Evolutionary conservation across 2,329 filamentous ascomycete genomes (phyloP), one percentile per base, ranked within the genome.

Genomic region (Arachnopeziza araneosa): DNA sequence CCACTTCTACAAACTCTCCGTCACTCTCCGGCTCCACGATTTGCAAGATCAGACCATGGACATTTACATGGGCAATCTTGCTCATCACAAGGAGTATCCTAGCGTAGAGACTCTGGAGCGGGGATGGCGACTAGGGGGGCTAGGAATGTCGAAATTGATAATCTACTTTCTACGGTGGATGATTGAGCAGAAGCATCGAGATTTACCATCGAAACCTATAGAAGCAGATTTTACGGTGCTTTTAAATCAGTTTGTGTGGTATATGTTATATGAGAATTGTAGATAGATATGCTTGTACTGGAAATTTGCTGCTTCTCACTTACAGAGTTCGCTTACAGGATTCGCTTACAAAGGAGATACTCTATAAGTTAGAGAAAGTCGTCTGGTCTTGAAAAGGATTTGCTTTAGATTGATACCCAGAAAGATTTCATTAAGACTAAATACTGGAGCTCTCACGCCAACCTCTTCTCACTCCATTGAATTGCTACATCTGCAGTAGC

Each of bases 401-500:
- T 44, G 17, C 12, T 8, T 44, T 44, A 44, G 36, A 44, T 44
- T 3, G 17, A 17, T 44, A 30, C 26, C 26, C 26, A 9, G 26
- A 30, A 5, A 44, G 4, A 44, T 44, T 6, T 44, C 6, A 44
- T 44, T 44, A 44, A 6, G 36, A 44, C 5, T 14, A 44, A 4
- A 30, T 30, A 30, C 26, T 30, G 26, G 12, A 14, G 17, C 4
- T 12, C 36, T 44, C 12, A 62, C 24, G 24, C 64, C 55, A 69
- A 51, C 52, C 67, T 64, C 57, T 58, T 63, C 51, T 62, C n/a
- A 57, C 63, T 65, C 67, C 66, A 66, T 60, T 72, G 68, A 59
- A 80, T 70, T 7, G 75, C 75, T 6, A 79, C 74, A 71, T 81
- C 77, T 2, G 75, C 75, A 22, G 78, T 80, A 23, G 73, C 79